A percentile compares a stretch with the other conserved stretches of the same genome.
These are phyloP conservation scores for Trypanosoma scelopori DNA, from an alignment of 208 protist species.

Conservation along the genomic window DNA sequence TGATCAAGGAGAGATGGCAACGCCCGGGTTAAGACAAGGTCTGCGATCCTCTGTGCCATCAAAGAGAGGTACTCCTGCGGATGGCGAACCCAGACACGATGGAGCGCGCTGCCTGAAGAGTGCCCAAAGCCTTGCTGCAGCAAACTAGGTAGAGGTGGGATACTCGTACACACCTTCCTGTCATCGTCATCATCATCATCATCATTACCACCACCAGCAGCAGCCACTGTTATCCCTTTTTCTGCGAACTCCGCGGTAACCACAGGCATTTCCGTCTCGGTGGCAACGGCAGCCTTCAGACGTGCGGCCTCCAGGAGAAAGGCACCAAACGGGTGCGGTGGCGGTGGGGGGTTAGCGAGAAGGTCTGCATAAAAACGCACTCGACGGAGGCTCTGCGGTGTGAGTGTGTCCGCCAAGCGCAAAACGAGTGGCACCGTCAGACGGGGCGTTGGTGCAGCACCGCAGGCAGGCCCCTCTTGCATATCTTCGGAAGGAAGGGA, in stretches of 20 bases:
- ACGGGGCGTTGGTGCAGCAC: not conserved
- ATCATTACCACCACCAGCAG: not conserved
- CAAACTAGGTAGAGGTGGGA: slow-evolving; percentile 11
- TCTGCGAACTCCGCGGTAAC: not conserved
- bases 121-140: slow-evolving; percentile 36
- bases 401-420: slow-evolving; percentile 29
- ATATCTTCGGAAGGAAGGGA: slow-evolving; percentile 12
- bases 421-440: slow-evolving; percentile 6
- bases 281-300: not conserved
- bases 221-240: not conserved
- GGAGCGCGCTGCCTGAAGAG: slow-evolving; percentile 36
- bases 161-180: not conserved
- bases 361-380: slow-evolving; percentile 41
- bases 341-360: slow-evolving; percentile 23
- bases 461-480: not conserved
- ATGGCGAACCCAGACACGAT: slow-evolving; percentile 46
- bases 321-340: slow-evolving; percentile 27
- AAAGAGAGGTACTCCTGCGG: slow-evolving; percentile 38
- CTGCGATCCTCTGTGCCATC: slow-evolving; percentile 22
- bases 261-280: not conserved
- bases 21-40: slow-evolving; percentile 18
- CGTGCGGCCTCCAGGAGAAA: slow-evolving; percentile 22
- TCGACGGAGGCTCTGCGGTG: slow-evolving; percentile 42
- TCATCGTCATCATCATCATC: not conserved
- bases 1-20: slow-evolving; percentile 9